phyloP scores from a whole-genome alignment of 2,329 filamentous ascomycete species.

The Pseudocercospora fijiensis region DNA sequence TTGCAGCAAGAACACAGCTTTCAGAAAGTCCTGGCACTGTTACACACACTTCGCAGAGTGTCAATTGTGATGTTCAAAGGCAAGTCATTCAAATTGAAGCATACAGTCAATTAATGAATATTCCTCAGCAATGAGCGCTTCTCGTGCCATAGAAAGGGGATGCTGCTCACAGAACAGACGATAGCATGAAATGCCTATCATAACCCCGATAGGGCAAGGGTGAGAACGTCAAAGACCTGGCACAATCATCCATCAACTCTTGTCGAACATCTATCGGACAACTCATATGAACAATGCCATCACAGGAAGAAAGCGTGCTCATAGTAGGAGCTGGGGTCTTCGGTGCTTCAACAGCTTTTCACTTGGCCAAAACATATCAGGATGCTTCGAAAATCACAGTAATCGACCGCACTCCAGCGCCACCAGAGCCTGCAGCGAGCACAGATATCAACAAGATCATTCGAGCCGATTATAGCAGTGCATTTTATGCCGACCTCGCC shows the following conservation, averaged over 20 bases:
- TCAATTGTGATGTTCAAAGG: neutral
- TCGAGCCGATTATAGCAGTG: slow-evolving; percentile 60
- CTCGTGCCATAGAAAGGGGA: too few species aligned
- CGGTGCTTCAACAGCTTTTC: slow-evolving; percentile 62
- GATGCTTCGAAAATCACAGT: slow-evolving; percentile 43
- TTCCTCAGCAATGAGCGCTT: too few species aligned
- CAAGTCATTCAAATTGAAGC: neutral
- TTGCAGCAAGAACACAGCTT: neutral
- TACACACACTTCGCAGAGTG: too few species aligned
- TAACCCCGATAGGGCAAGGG: too few species aligned
- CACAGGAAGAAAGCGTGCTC: slow-evolving; percentile 36
- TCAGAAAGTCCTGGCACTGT: neutral
- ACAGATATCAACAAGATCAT: slow-evolving; percentile 74
- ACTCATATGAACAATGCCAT: neutral
- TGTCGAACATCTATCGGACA: too few species aligned
- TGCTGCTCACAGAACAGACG: too few species aligned
- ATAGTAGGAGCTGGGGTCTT: slow-evolving; percentile 43
- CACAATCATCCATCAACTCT: too few species aligned
- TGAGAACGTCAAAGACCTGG: too few species aligned
- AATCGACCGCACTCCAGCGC: slow-evolving; percentile 46
- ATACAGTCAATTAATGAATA: too few species aligned
- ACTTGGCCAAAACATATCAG: slow-evolving; percentile 40
- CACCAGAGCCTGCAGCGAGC: slow-evolving; percentile 58
- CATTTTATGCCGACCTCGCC: slow-evolving; percentile 36
- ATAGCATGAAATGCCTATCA: too few species aligned